Conservation (phyloP, 805 yeast species). For the Cephaloascus albidus region DNA sequence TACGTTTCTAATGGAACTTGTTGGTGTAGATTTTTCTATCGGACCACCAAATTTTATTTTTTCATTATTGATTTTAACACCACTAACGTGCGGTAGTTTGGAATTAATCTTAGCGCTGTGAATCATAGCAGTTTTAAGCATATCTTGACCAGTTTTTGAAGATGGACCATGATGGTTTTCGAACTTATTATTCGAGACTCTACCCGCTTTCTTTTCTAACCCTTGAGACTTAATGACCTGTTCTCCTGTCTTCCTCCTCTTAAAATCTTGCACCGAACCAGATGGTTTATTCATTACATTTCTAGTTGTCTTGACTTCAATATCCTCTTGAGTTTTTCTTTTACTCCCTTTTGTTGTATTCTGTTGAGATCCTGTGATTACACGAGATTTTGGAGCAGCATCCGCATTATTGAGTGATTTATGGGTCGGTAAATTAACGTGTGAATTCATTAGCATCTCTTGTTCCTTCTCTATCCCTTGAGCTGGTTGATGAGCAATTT, state of each 20-base stretch:
- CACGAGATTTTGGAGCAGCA: background rate
- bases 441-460: background rate
- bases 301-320: background rate
- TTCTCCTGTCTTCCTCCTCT: background rate
- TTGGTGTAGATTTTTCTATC: background rate
- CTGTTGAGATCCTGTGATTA: background rate
- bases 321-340: background rate
- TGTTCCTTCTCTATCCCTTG: too few relatives aligned
- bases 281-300: background rate
- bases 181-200: background rate
- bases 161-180: background rate
- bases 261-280: too few relatives aligned
- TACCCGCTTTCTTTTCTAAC: background rate
- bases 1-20: background rate
- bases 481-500: background rate
- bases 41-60: slow-evolving; percentile 11
- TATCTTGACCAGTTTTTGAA: slow-evolving; percentile 5
- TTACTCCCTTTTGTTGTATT: background rate
- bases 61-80: slow-evolving; percentile 20
- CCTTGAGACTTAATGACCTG: background rate
- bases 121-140: slow-evolving; percentile 21
- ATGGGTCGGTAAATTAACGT: background rate
- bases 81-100: slow-evolving; percentile 13
- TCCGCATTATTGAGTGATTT: too few relatives aligned
- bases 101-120: slow-evolving; percentile 17